phyloP scores from a whole-genome alignment of 2,329 filamentous ascomycete species.

The Claviceps cyperi region DNA sequence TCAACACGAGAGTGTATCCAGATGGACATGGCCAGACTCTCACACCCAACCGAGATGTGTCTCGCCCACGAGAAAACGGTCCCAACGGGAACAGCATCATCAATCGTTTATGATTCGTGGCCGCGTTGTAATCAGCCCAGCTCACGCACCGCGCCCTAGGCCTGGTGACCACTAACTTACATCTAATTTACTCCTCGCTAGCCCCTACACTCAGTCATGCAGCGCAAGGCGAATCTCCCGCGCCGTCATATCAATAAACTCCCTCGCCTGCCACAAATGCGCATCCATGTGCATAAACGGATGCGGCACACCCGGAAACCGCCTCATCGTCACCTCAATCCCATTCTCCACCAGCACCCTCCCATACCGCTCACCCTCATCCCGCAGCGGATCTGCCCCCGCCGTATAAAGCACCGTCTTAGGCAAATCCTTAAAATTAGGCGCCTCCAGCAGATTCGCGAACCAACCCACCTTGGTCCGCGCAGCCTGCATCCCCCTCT shows the following conservation, averaged over 20 bases:
- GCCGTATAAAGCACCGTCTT: slow-evolving; percentile 28
- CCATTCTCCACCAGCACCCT: slow-evolving; percentile 26
- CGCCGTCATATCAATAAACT: slow-evolving; percentile 20
- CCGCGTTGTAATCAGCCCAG: no score
- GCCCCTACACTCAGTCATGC: slow-evolving; percentile 2
- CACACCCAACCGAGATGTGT: no score
- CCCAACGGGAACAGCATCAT: no score
- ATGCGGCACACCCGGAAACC: slow-evolving; percentile 33
- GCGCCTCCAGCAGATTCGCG: slow-evolving; percentile 21
- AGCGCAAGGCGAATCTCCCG: slow-evolving; percentile 17
- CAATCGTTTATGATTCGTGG: no score
- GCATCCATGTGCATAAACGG: slow-evolving; percentile 35
- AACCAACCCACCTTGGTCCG: slow-evolving; percentile 13
- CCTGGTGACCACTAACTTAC: not conserved
- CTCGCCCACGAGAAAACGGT: no score
- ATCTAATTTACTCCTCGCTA: not conserved
- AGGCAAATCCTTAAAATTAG: slow-evolving; percentile 18
- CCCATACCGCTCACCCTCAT: slow-evolving; percentile 34
- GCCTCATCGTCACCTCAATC: slow-evolving; percentile 28
- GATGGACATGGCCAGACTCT: no score
- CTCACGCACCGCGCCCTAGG: no score
- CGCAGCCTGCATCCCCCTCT: slow-evolving; percentile 4
- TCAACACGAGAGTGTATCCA: no score
- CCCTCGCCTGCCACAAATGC: slow-evolving; percentile 20
- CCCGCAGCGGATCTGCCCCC: slow-evolving; percentile 29